Evolutionary conservation across 306 rosid species (phyloP).

Genomic region (Hylodesmum podocarpum): DNA sequence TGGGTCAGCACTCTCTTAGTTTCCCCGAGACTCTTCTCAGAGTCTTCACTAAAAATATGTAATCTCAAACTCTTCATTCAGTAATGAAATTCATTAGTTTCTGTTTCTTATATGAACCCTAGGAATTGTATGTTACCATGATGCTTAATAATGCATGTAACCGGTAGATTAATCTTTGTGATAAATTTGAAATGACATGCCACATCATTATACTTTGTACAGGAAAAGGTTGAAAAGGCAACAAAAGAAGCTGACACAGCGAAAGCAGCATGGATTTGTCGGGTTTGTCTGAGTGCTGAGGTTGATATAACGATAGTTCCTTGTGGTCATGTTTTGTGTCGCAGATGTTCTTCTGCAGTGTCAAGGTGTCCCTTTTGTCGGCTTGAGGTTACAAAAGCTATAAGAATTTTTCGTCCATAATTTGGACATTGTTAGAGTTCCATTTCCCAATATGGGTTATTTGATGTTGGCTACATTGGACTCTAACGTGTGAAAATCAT

Average conservation of each 20-base stretch:
- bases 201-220: constrained; percentile 26
- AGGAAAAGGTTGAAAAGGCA: constrained; percentile 81
- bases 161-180: not conserved
- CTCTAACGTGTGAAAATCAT: not conserved
- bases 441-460: constrained; percentile 4
- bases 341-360: constrained; percentile 88
- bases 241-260: constrained; percentile 91
- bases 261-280: constrained; percentile 91
- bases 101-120: too few relatives aligned
- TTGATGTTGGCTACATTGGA: not conserved
- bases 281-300: constrained; percentile 84
- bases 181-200: constrained; percentile 16
- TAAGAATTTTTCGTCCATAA: constrained; percentile 81
- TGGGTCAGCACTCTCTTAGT: too few relatives aligned
- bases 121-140: too few relatives aligned
- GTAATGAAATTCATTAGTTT: too few relatives aligned
- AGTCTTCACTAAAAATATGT: too few relatives aligned
- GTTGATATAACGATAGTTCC: constrained; percentile 83
- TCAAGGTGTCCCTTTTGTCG: constrained; percentile 93
- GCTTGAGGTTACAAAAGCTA: constrained; percentile 72
- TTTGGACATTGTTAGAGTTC: constrained; percentile 3
- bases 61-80: too few relatives aligned
- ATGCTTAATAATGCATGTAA: constrained; percentile 10
- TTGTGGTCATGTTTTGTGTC: constrained; percentile 97
- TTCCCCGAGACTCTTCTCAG: too few relatives aligned